These are phyloP conservation scores for Metschnikowia colocasiae DNA, from an alignment of 805 yeast species.

Conservation along the genomic window DNA sequence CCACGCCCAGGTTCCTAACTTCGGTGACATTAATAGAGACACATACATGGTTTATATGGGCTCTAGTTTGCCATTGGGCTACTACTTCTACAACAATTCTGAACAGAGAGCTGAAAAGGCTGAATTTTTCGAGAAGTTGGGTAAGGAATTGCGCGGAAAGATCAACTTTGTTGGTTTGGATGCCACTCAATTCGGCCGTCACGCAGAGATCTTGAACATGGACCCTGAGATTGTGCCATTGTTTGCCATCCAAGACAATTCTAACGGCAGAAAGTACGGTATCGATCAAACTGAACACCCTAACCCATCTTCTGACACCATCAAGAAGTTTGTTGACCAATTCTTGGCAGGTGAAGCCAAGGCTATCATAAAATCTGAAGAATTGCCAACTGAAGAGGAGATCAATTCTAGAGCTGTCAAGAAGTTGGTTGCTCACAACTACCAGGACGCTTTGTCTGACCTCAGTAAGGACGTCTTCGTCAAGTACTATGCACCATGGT, in stretches of 20 bases:
- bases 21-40: slow-evolving; percentile 82
- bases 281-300: slow-evolving; percentile 55
- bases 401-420: slow-evolving; percentile 52
- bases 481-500: slow-evolving; percentile 96
- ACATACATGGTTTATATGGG: slow-evolving; percentile 74
- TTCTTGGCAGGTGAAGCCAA: slow-evolving; percentile 61
- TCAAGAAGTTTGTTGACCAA: slow-evolving; percentile 59
- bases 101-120: slow-evolving; percentile 61
- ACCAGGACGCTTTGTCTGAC: slow-evolving; percentile 62
- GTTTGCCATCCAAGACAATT: slow-evolving; percentile 78
- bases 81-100: slow-evolving; percentile 73
- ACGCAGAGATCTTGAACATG: slow-evolving; percentile 82
- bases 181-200: slow-evolving; percentile 75
- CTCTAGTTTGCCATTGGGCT: slow-evolving; percentile 75
- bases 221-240: slow-evolving; percentile 78
- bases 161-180: slow-evolving; percentile 87
- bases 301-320: slow-evolving; percentile 43
- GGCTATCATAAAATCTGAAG: slow-evolving; percentile 81
- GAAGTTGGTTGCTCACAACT: slow-evolving; percentile 80
- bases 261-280: slow-evolving; percentile 71
- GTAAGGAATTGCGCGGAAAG: slow-evolving; percentile 73
- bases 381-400: slow-evolving; percentile 77
- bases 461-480: slow-evolving; percentile 68
- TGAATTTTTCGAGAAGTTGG: slow-evolving; percentile 54
- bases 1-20: slow-evolving; percentile 70